phyloP scores from a whole-genome alignment of 2,329 filamentous ascomycete species.

The Penicillium sp. region DNA sequence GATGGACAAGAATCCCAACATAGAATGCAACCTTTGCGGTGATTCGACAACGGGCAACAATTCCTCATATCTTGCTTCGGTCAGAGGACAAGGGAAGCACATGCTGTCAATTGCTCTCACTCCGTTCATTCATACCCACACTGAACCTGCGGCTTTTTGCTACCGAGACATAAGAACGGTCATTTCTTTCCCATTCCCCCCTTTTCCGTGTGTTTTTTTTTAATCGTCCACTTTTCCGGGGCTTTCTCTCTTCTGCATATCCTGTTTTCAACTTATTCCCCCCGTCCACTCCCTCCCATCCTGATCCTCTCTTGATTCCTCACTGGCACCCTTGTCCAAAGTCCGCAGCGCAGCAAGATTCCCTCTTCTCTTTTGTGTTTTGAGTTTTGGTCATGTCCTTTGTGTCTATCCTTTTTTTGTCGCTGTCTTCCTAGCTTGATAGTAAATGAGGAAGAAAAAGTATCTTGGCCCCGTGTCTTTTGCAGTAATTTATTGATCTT shows the following conservation, averaged over 20 bases:
- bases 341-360: slow-evolving; percentile 45
- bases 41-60: slow-evolving; percentile 29
- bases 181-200: slow-evolving; percentile 16
- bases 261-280: slow-evolving; percentile 22
- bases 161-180: slow-evolving; percentile 11
- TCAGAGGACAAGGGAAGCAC: slow-evolving; percentile 1
- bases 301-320: slow-evolving; percentile 26
- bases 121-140: too few species aligned
- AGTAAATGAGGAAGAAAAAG: slow-evolving; percentile 38
- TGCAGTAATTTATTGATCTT: background rate
- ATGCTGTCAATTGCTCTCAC: slow-evolving; percentile 15
- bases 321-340: slow-evolving; percentile 36
- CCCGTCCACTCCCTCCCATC: slow-evolving; percentile 25
- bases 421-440: slow-evolving; percentile 33
- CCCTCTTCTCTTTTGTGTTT: slow-evolving; percentile 40
- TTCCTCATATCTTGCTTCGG: slow-evolving; percentile 11
- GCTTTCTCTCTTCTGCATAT: slow-evolving; percentile 28
- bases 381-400: slow-evolving; percentile 27
- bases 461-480: slow-evolving; percentile 15
- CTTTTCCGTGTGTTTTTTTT: slow-evolving; percentile 17
- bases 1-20: slow-evolving; percentile 25
- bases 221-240: slow-evolving; percentile 17
- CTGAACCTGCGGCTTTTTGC: too few species aligned
- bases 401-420: slow-evolving; percentile 27
- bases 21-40: slow-evolving; percentile 35